Percentiles rank a stretch among this genome's conserved stretches.
These are phyloP conservation scores for Jaltomata sinuosa DNA, from an alignment of 257 asterid genomes.

Conservation along the genomic window DNA sequence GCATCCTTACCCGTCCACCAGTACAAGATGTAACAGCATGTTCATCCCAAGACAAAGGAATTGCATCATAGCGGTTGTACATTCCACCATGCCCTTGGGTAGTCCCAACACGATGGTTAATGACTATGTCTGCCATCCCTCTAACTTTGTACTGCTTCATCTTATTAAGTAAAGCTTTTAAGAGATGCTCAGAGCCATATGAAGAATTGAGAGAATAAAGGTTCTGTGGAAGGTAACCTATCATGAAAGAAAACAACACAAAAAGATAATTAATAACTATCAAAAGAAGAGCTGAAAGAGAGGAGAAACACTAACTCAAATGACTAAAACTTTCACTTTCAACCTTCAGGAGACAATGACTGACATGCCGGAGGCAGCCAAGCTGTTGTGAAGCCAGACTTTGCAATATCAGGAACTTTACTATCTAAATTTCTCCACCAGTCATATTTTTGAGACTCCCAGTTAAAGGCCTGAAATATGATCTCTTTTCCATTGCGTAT, in stretches of 20 bases:
- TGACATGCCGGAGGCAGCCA: slow-evolving; percentile 92
- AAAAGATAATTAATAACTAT: neutral
- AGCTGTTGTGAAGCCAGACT: slow-evolving; percentile 87
- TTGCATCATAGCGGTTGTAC: slow-evolving; percentile 96
- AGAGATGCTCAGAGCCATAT: slow-evolving; percentile 74
- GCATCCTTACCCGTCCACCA: slow-evolving; percentile 70
- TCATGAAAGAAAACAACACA: slow-evolving; percentile 1
- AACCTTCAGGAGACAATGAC: slow-evolving; percentile 83
- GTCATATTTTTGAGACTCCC: slow-evolving; percentile 91
- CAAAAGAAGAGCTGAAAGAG: neutral
- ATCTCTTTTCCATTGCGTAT: slow-evolving; percentile 72
- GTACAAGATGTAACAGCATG: slow-evolving; percentile 83
- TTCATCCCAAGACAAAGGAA: slow-evolving; percentile 85
- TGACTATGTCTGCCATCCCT: slow-evolving; percentile 93
- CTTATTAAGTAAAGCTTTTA: slow-evolving; percentile 70
- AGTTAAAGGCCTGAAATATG: slow-evolving; percentile 87
- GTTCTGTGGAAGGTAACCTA: slow-evolving; percentile 95
- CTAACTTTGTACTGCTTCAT: slow-evolving; percentile 82
- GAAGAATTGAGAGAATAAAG: slow-evolving; percentile 72
- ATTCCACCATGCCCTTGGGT: slow-evolving; percentile 74
- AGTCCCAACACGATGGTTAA: slow-evolving; percentile 94
- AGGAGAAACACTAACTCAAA: neutral
- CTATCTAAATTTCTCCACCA: slow-evolving; percentile 86
- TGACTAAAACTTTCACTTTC: neutral
- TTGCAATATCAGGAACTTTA: slow-evolving; percentile 80